A percentile compares a stretch with the other conserved stretches of the same genome.
These are phyloP conservation scores for Pseudocercospora fuligena DNA, from an alignment of 2,329 filamentous ascomycete genomes.

Conservation along the genomic window DNA sequence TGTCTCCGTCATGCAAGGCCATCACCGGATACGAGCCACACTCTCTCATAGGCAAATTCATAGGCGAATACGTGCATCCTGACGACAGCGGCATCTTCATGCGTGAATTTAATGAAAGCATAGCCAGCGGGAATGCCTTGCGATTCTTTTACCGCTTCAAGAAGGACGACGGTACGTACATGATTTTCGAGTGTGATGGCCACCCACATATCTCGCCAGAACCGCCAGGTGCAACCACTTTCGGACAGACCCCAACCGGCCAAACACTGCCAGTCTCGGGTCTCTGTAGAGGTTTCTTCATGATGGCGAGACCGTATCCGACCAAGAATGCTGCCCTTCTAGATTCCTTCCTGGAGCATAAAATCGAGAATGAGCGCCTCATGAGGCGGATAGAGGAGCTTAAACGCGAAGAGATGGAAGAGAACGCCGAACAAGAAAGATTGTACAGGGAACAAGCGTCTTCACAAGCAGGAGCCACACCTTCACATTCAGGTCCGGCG, in stretches of 20 bases:
- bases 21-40: constrained; percentile 76
- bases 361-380: constrained; percentile 91
- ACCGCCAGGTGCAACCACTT: constrained; percentile 48
- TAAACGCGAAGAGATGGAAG: constrained; percentile 82
- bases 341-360: constrained; percentile 94
- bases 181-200: constrained; percentile 88
- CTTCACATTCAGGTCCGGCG: constrained; percentile 31
- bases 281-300: constrained; percentile 87
- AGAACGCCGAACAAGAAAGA: constrained; percentile 68
- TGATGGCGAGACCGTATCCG: constrained; percentile 89
- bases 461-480: constrained; percentile 34
- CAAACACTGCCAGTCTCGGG: constrained; percentile 56
- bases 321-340: constrained; percentile 83
- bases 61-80: constrained; percentile 82
- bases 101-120: constrained; percentile 86
- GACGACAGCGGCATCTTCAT: constrained; percentile 84
- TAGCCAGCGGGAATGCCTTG: constrained; percentile 77
- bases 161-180: constrained; percentile 73
- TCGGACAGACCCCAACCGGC: constrained; percentile 30
- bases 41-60: constrained; percentile 74
- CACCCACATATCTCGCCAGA: constrained; percentile 84
- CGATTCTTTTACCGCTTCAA: constrained; percentile 86
- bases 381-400: constrained; percentile 83
- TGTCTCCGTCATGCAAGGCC: constrained; percentile 75
- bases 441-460: constrained; percentile 50